Conservation (phyloP, 1,284 basidiomycete species). For the Vanrija sp. region DNA sequence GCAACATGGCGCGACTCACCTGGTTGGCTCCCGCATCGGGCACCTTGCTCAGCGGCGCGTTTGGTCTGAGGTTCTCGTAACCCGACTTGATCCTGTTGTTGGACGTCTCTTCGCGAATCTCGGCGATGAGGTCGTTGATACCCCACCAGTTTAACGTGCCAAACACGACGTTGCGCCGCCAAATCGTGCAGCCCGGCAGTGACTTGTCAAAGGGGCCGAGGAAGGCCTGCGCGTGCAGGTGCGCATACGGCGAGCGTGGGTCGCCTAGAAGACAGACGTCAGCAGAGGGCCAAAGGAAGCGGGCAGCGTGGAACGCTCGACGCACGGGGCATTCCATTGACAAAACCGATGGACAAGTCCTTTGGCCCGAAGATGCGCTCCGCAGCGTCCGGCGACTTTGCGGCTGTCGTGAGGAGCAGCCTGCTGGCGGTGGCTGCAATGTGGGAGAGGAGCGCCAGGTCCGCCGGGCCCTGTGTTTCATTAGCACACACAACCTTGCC, state of each 20-base stretch:
- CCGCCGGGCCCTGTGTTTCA: constrained; percentile 33
- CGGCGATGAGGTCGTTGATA: constrained; percentile 46
- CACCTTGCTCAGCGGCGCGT: constrained; percentile 40
- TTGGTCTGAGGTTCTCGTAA: constrained; percentile 26
- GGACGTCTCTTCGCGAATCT: constrained; percentile 47
- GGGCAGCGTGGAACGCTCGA: neutral
- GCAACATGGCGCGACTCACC: constrained; percentile 18
- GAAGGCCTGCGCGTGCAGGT: constrained; percentile 47
- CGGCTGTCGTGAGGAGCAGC: constrained; percentile 16
- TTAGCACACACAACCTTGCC: neutral
- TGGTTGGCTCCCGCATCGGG: constrained; percentile 37
- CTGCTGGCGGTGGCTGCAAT: constrained; percentile 31
- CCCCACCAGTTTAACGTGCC: constrained; percentile 45
- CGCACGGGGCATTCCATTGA: constrained; percentile 32
- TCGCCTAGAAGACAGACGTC: constrained; percentile 28
- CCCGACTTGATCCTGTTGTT: constrained; percentile 48
- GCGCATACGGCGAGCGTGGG: constrained; percentile 39
- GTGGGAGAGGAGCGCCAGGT: constrained; percentile 41
- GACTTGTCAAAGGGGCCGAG: constrained; percentile 36
- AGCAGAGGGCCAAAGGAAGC: neutral
- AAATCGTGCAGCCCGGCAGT: constrained; percentile 38
- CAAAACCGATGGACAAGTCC: constrained; percentile 38
- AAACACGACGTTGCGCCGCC: constrained; percentile 43
- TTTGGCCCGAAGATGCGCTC: constrained; percentile 10
- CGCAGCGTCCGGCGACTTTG: neutral